phyloP scores from a whole-genome alignment of 2,329 filamentous ascomycete species.

The Colletotrichum sp. region DNA sequence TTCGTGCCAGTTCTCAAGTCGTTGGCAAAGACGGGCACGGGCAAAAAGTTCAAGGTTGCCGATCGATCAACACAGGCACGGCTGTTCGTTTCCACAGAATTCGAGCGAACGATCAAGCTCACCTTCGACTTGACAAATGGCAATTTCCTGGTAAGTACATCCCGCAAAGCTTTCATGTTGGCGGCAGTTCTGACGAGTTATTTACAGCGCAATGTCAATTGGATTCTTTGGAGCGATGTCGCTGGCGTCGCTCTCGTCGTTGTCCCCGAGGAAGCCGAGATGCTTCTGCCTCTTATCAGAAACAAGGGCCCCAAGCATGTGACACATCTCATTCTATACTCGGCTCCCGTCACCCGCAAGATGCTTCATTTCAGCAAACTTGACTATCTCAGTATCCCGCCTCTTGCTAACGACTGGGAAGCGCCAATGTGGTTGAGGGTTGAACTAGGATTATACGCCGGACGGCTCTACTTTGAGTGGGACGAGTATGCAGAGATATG shows the following conservation, averaged over 20 bases:
- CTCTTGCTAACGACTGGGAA: constrained; percentile 40
- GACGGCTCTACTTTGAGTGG: constrained; percentile 64
- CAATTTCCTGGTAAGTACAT: constrained; percentile 35
- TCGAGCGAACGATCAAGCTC: constrained; percentile 47
- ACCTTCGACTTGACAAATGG: constrained; percentile 30
- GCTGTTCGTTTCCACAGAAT: constrained; percentile 51
- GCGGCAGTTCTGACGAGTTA: not conserved
- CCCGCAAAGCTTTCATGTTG: not conserved
- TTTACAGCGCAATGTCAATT: constrained; percentile 56
- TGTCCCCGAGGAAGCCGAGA: constrained; percentile 68
- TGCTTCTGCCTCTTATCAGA: constrained; percentile 51
- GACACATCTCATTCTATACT: constrained; percentile 60
- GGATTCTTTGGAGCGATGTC: constrained; percentile 62
- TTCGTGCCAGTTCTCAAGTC: constrained; percentile 47
- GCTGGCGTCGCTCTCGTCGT: constrained; percentile 59
- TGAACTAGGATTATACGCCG: constrained; percentile 66
- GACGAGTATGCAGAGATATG: constrained; percentile 45
- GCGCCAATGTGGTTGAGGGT: constrained; percentile 59
- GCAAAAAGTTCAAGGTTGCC: constrained; percentile 35
- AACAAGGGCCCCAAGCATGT: constrained; percentile 33
- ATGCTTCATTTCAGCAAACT: constrained; percentile 67
- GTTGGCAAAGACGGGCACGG: constrained; percentile 39
- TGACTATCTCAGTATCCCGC: constrained; percentile 56
- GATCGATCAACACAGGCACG: constrained; percentile 16
- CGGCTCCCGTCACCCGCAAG: constrained; percentile 62